Evolutionary conservation across 495 filamentous ascomycete genomes (phyloP).

Genomic region (Annulohypoxylon moriforme): DNA sequence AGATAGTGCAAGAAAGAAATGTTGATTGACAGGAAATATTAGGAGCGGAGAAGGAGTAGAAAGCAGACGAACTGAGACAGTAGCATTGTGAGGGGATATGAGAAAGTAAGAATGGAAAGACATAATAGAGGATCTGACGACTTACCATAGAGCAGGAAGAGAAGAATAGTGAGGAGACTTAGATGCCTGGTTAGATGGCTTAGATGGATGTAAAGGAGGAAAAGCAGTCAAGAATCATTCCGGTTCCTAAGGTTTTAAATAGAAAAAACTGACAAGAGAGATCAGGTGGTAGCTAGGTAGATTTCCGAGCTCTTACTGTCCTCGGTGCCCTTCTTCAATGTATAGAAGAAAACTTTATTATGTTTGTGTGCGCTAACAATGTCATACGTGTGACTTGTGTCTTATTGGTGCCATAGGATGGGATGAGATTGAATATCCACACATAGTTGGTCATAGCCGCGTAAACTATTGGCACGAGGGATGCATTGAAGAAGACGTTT

Average conservation of each 20-base stretch:
- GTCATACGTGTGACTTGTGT: neutral
- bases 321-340: neutral
- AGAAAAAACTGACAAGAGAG: neutral
- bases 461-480: too few relatives aligned
- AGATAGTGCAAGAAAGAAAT: too few relatives aligned
- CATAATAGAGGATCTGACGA: too few relatives aligned
- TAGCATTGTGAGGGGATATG: too few relatives aligned
- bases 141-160: too few relatives aligned
- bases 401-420: neutral
- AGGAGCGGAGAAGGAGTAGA: too few relatives aligned
- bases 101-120: too few relatives aligned
- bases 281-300: neutral
- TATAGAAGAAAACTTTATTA: neutral
- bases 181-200: too few relatives aligned
- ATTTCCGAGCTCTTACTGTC: neutral
- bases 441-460: neutral
- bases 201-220: neutral
- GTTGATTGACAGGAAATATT: too few relatives aligned
- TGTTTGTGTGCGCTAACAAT: neutral
- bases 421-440: neutral
- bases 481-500: too few relatives aligned
- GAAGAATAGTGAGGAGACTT: neutral
- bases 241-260: neutral
- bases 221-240: neutral
- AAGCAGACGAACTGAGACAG: too few relatives aligned